Evolutionary conservation across 1,139 yeast species (phyloP), one percentile per base, ranked within the genome.

Genomic region (Pichia sp.): DNA sequence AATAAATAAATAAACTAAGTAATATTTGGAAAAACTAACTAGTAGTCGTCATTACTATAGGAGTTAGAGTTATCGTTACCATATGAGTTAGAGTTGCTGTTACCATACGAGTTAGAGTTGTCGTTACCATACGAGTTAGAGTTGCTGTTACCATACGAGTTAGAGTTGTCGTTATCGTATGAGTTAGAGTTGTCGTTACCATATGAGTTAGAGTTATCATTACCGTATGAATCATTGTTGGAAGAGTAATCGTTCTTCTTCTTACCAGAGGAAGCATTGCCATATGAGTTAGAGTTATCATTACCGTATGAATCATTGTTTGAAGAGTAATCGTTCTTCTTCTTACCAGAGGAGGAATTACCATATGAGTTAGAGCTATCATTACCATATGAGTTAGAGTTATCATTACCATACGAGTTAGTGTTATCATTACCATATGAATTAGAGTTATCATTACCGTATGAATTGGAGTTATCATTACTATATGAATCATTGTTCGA

Each of bases 251-350:
- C 54, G 5, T 49, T 29, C 19, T 34, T 34, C 18, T 34, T n/a
- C 19, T 34, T 34, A 44, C 56, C 54, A n/a, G 45, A 51, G 0
- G 49, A 47, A 49, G 52, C 50, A n/a, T 56, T 50, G 50, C 58
- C 48, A 39, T 58, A 55, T 16, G 62, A 57, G 50, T 60, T 46
- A 41, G 55, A 52, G 46, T 50, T 47, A 31, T 51, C 44, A 50
- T 49, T 49, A 34, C 55, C 57, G 49, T 55, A 55, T 1, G 41
- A 38, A 19, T 38, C 13, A 34, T 7, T 11, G 27, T 19, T 19
- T 34, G 39, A n/a, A n/a, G 50, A 44, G 18, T 50, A 42, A 48
- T 46, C 50, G 44, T 49, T n/a, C 18, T 34, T 34, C 11, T n/a
- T 34, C n/a, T 31, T 44, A 34, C 47, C 51, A 42, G 53, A 52